These are phyloP conservation scores for Penicillium sclerotigenum DNA, from an alignment of 2,329 filamentous ascomycete genomes.

Conservation along the genomic window DNA sequence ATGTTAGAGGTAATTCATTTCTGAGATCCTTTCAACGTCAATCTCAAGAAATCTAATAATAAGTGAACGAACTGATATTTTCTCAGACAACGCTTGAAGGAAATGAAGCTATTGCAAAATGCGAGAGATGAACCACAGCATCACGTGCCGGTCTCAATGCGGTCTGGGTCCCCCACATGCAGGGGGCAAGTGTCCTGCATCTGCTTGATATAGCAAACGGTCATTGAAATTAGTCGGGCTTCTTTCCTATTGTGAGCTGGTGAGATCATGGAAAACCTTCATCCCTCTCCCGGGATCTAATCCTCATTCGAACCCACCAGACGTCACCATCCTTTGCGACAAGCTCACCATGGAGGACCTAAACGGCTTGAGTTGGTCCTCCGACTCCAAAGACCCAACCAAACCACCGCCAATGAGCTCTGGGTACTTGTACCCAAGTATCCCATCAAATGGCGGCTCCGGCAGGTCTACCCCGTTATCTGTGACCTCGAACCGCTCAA, in stretches of 20 bases:
- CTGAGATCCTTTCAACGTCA: neutral
- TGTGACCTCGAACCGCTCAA: constrained; percentile 29
- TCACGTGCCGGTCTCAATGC: constrained; percentile 5
- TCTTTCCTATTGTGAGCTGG: constrained; percentile 8
- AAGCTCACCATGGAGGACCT: constrained; percentile 46
- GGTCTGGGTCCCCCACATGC: constrained; percentile 11
- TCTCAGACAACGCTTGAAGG: neutral
- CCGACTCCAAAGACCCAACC: constrained; percentile 33
- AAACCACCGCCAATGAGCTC: constrained; percentile 41
- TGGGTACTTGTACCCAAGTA: constrained; percentile 33
- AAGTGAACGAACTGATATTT: neutral
- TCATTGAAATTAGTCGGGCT: neutral
- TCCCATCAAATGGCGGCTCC: constrained; percentile 40
- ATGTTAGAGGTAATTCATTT: neutral
- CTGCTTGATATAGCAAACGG: constrained; percentile 3
- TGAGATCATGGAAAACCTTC: constrained; percentile 18
- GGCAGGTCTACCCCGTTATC: constrained; percentile 46
- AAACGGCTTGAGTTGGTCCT: constrained; percentile 46
- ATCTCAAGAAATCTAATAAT: neutral
- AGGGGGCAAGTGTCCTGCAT: constrained; percentile 7
- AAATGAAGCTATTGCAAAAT: constrained; percentile 2
- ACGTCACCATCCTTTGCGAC: constrained; percentile 13
- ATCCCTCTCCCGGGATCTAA: constrained; percentile 11
- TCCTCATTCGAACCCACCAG: constrained; percentile 24
- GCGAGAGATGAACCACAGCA: neutral